Percentiles rank a stretch among this genome's conserved stretches.
phyloP scores from a whole-genome alignment of 176 grass and related monocot genomes.

The Elaeis guineensis region DNA sequence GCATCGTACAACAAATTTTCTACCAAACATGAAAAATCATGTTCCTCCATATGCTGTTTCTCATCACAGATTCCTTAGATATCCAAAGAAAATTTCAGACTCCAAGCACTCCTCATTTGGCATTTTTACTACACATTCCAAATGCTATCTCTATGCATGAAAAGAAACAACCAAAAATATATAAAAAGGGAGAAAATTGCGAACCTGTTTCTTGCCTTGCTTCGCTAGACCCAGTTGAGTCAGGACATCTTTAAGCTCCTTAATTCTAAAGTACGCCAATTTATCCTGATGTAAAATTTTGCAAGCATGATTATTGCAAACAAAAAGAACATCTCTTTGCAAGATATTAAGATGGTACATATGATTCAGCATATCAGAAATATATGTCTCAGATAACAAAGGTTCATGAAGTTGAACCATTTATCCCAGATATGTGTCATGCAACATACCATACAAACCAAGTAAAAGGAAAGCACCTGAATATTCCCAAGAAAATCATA shows the following conservation, averaged over 20 bases:
- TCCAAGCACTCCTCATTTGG: background rate
- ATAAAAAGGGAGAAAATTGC: conserved; percentile 10
- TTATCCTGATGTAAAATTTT: conserved; percentile 57
- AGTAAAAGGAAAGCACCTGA: too few relatives aligned
- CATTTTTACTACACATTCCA: background rate
- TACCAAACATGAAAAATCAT: too few relatives aligned
- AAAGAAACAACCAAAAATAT: background rate
- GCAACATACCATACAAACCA: too few relatives aligned
- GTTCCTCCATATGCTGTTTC: too few relatives aligned
- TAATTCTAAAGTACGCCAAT: conserved; percentile 88
- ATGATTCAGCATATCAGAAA: background rate
- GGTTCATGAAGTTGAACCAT: background rate
- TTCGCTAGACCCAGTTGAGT: conserved; percentile 75
- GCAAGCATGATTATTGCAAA: conserved; percentile 11
- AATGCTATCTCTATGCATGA: too few relatives aligned
- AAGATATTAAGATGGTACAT: background rate
- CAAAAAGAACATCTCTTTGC: background rate
- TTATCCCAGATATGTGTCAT: too few relatives aligned
- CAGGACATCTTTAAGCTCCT: conserved; percentile 97
- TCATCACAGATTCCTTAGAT: too few relatives aligned
- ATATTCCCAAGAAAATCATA: too few relatives aligned
- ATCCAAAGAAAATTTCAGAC: too few relatives aligned
- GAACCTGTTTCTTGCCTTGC: conserved; percentile 98
- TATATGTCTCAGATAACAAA: background rate
- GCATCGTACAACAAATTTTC: too few relatives aligned